Conservation (phyloP, 1,284 basidiomycete species). For the Boletellus sp. region DNA sequence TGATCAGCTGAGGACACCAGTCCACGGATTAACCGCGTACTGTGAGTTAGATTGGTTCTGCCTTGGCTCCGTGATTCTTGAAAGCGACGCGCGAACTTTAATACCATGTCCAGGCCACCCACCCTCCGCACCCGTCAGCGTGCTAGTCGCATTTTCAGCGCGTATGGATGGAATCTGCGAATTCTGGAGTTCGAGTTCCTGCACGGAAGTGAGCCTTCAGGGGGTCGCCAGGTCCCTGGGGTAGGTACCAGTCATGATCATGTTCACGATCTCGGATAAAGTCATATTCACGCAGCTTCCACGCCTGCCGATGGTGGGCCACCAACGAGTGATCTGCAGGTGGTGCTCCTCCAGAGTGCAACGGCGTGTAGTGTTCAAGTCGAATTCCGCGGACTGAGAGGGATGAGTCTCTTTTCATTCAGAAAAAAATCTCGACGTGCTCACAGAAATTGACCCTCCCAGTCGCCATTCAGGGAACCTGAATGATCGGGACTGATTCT, state of each 20-base stretch:
- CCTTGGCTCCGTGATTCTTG: too few species aligned
- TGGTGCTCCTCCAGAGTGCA: slow-evolving; percentile 61
- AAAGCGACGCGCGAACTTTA: too few species aligned
- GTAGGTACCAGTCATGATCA: slow-evolving; percentile 3
- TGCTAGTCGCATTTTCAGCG: too few species aligned
- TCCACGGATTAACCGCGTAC: too few species aligned
- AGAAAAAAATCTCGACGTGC: slow-evolving; percentile 19
- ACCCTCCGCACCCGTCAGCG: too few species aligned
- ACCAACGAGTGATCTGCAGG: slow-evolving; percentile 51
- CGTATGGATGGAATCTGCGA: slow-evolving; percentile 15
- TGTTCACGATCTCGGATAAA: slow-evolving; percentile 35
- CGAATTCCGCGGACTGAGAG: slow-evolving; percentile 69
- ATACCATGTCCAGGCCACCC: too few species aligned
- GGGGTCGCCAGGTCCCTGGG: slow-evolving; percentile 34
- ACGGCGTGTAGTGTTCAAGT: slow-evolving; percentile 62
- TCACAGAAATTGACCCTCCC: slow-evolving; percentile 73
- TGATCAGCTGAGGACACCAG: too few species aligned
- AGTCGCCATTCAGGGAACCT: slow-evolving; percentile 69
- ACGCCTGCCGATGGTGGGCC: slow-evolving; percentile 70
- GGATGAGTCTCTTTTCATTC: too few species aligned
- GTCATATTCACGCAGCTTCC: slow-evolving; percentile 72
- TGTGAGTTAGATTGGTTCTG: too few species aligned
- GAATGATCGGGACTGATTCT: slow-evolving; percentile 21
- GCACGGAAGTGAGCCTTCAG: slow-evolving; percentile 32
- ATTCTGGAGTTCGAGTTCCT: slow-evolving; percentile 19